A percentile compares a stretch with the other conserved stretches of the same genome.
These are phyloP conservation scores for Spraguea lophii DNA, from an alignment of 371 early-diverging fungal genomes.

Conservation along the genomic window DNA sequence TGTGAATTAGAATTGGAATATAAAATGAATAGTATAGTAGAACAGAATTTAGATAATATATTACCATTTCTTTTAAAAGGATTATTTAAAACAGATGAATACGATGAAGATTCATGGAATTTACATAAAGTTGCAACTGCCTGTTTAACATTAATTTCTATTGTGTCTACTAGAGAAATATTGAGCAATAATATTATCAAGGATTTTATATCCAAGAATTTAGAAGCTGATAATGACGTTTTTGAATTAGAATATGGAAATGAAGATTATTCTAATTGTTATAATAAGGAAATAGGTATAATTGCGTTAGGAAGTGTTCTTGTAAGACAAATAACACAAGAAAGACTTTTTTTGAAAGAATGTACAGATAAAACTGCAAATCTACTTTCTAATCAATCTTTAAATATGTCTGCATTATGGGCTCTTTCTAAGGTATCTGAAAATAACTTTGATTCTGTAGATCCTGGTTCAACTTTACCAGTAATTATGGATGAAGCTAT, in stretches of 20 bases:
- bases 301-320: constrained; percentile 36
- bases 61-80: constrained; percentile 10
- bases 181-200: constrained; percentile 4
- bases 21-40: neutral
- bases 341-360: no score
- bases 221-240: constrained; percentile 6
- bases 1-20: constrained; percentile 21
- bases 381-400: no score
- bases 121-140: constrained; percentile 38
- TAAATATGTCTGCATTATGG: constrained; percentile 35
- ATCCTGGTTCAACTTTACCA: constrained; percentile 1
- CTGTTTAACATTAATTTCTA: constrained; percentile 19
- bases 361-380: no score
- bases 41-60: constrained; percentile 7
- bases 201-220: constrained; percentile 13
- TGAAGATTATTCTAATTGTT: no score
- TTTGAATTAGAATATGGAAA: no score
- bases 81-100: constrained; percentile 24
- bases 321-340: constrained; percentile 8
- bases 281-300: constrained; percentile 30
- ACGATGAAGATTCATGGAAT: constrained; percentile 24
- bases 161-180: constrained; percentile 4
- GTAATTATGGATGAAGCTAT: constrained; percentile 11
- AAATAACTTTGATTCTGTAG: constrained; percentile 22
- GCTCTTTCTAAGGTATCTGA: constrained; percentile 32